A percentile compares a stretch with the other conserved stretches of the same genome.
Evolutionary conservation across 1,139 yeast genomes (phyloP).

Genomic region (Sugiyamaella xylanicola): DNA sequence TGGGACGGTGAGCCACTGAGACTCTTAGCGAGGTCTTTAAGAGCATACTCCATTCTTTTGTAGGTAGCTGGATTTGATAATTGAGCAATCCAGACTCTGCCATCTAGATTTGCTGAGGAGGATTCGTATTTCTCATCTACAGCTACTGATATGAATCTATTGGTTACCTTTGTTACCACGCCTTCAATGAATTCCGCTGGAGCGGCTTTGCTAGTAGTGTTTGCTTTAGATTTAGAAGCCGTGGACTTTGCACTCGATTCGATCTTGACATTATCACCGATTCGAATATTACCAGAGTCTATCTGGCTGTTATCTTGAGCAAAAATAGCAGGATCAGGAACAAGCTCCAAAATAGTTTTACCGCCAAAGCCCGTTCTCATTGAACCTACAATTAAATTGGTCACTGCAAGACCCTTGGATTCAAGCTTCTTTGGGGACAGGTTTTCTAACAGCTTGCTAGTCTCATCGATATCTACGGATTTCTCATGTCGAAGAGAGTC

Average conservation of each 20-base stretch:
- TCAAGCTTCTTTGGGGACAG: constrained; percentile 68
- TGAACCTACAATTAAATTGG: constrained; percentile 62
- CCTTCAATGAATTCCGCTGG: constrained; percentile 53
- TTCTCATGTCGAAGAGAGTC: constrained; percentile 30
- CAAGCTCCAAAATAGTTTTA: constrained; percentile 65
- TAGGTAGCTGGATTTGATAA: constrained; percentile 45
- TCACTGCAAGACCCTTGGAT: constrained; percentile 70
- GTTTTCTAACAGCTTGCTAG: constrained; percentile 35
- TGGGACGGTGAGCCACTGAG: constrained; percentile 31
- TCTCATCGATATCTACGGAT: constrained; percentile 40
- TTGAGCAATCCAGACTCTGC: constrained; percentile 45
- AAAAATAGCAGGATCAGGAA: constrained; percentile 58
- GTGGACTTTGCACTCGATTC: constrained; percentile 27
- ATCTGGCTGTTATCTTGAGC: constrained; percentile 47
- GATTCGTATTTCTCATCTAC: constrained; percentile 57
- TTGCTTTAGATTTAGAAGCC: constrained; percentile 35
- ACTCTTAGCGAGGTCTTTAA: constrained; percentile 65
- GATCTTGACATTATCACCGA: constrained; percentile 66
- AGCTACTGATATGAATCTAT: constrained; percentile 56
- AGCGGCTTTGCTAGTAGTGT: constrained; percentile 32
- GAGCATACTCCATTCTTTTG: constrained; percentile 79
- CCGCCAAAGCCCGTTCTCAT: constrained; percentile 83
- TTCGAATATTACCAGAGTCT: constrained; percentile 60
- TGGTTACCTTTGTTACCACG: constrained; percentile 57
- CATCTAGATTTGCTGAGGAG: constrained; percentile 30